Evolutionary conservation across 2,329 filamentous ascomycete genomes (phyloP).

Genomic region (Venturia nashicola): DNA sequence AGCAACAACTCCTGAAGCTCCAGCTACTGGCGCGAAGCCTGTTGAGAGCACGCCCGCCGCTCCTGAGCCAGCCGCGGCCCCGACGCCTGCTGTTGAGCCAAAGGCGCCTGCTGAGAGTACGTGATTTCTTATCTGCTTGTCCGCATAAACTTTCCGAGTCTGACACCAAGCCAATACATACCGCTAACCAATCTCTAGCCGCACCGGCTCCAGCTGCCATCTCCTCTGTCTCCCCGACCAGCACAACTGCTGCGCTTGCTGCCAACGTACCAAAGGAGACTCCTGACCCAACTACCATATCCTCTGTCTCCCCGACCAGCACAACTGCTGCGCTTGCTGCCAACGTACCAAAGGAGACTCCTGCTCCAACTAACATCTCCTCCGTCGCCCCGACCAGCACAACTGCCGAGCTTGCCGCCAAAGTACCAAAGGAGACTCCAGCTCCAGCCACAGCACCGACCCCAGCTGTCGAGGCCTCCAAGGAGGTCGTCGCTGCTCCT

Average conservation of each 20-base stretch:
- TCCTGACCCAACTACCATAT: background rate
- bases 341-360: background rate
- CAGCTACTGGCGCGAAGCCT: background rate
- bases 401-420: background rate
- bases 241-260: background rate
- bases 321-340: background rate
- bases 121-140: background rate
- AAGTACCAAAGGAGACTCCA: background rate
- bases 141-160: background rate
- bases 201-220: background rate
- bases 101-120: background rate
- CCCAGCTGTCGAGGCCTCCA: background rate
- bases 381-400: background rate
- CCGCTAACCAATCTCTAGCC: background rate
- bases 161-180: background rate
- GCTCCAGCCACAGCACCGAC: background rate
- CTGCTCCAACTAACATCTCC: background rate
- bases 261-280: background rate
- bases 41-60: slow-evolving; percentile 4
- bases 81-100: background rate
- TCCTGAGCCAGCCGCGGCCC: background rate
- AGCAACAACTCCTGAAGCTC: slow-evolving; percentile 1
- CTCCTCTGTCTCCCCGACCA: background rate
- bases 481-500: background rate
- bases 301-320: background rate